Conservation (phyloP, 768 basidiomycete species). For the Tulasnella sp. region DNA sequence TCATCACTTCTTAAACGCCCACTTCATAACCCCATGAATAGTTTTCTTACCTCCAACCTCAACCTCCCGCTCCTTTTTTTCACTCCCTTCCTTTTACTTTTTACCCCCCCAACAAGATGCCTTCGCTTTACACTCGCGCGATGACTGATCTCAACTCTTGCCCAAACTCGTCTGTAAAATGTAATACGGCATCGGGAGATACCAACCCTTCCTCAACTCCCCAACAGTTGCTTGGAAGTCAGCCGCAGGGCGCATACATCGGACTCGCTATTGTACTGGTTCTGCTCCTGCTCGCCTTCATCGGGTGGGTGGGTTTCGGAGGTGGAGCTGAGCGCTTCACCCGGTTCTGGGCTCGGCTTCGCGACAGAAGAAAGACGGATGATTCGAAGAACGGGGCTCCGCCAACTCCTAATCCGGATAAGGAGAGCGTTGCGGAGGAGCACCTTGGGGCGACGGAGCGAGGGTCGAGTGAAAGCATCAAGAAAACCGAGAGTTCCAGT, state of each 20-base stretch:
- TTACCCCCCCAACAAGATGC: background rate
- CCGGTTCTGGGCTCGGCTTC: background rate
- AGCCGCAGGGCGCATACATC: background rate
- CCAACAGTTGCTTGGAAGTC: background rate
- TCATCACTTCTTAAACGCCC: background rate
- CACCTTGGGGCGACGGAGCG: background rate
- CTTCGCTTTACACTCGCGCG: background rate
- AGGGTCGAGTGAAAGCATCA: background rate
- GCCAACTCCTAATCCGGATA: background rate
- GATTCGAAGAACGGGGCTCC: background rate
- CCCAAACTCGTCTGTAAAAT: background rate
- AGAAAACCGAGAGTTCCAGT: background rate
- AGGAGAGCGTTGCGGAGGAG: background rate
- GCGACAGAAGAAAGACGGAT: background rate
- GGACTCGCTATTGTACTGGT: constrained; percentile 3
- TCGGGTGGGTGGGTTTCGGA: constrained; percentile 4
- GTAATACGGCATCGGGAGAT: background rate
- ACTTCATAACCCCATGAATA: background rate
- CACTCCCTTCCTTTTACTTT: background rate
- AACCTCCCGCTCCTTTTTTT: background rate
- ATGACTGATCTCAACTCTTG: background rate
- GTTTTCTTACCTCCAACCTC: background rate
- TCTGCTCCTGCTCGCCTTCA: constrained; percentile 1
- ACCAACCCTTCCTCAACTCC: background rate
- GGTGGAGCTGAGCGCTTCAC: background rate